Conservation (phyloP, 108 stramenopile genomes). For the Fistulifera solaris region DNA sequence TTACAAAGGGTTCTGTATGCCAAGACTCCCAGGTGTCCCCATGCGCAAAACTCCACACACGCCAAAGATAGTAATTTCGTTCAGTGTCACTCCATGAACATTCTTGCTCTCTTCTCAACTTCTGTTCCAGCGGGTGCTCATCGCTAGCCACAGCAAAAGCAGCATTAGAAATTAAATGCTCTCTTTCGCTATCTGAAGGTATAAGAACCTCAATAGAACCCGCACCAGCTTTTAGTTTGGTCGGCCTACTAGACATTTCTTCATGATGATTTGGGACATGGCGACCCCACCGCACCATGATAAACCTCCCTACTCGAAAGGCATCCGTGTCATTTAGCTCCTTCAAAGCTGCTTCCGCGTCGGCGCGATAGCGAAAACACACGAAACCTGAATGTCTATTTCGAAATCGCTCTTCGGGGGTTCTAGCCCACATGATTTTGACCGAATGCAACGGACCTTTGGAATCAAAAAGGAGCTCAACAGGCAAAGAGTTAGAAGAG, state of each 20-base stretch:
- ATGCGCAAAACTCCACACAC: constrained; percentile 66
- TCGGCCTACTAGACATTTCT: no score
- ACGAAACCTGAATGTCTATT: constrained; percentile 87
- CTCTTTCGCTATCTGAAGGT: constrained; percentile 39
- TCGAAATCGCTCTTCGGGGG: constrained; percentile 68
- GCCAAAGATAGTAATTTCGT: constrained; percentile 64
- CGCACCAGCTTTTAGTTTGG: not conserved
- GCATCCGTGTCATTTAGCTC: constrained; percentile 70
- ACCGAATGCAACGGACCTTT: constrained; percentile 73
- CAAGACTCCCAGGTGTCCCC: constrained; percentile 41
- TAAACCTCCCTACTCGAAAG: constrained; percentile 49
- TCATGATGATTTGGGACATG: constrained; percentile 10
- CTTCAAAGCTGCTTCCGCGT: constrained; percentile 86
- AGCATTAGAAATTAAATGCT: constrained; percentile 44
- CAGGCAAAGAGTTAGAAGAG: constrained; percentile 1
- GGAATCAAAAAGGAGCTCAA: not conserved
- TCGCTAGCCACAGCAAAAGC: constrained; percentile 59
- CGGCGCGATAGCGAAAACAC: constrained; percentile 70
- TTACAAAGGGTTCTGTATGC: constrained; percentile 60
- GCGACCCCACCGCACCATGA: constrained; percentile 68
- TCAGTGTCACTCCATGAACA: constrained; percentile 12
- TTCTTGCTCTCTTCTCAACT: not conserved
- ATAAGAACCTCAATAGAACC: constrained; percentile 33
- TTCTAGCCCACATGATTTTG: constrained; percentile 94
- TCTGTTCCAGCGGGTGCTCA: constrained; percentile 13